phyloP scores from a whole-genome alignment of 2,329 filamentous ascomycete genomes.

The Esteya vermicola region DNA sequence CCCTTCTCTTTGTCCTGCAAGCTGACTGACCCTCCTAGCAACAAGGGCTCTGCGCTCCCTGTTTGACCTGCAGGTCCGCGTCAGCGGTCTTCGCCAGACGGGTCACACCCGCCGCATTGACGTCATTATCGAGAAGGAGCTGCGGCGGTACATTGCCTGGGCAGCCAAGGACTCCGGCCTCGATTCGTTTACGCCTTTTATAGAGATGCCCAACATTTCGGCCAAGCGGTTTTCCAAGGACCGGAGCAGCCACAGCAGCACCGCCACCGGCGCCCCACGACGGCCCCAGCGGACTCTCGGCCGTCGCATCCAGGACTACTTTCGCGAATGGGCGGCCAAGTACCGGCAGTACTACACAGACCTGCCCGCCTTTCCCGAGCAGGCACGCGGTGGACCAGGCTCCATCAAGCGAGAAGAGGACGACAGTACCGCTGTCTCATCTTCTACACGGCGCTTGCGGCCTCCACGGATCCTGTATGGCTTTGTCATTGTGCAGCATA shows the following conservation, averaged over 20 bases:
- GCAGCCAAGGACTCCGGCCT: constrained; percentile 17
- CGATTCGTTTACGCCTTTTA: constrained; percentile 8
- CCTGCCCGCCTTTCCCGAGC: constrained; percentile 4
- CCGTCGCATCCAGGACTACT: constrained; percentile 8
- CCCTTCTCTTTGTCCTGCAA: too few species aligned
- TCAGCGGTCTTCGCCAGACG: constrained; percentile 18
- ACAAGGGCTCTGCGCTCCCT: constrained; percentile 19
- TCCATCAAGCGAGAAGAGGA: background rate
- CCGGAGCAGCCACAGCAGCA: too few species aligned
- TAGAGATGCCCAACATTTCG: constrained; percentile 23
- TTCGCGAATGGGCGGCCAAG: constrained; percentile 8
- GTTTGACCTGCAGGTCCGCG: constrained; percentile 18
- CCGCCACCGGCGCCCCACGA: background rate
- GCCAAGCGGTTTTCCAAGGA: constrained; percentile 8
- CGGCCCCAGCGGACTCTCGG: constrained; percentile 5
- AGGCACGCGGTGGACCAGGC: background rate
- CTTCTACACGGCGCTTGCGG: constrained; percentile 1
- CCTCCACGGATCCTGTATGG: constrained; percentile 19
- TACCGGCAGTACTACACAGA: constrained; percentile 10
- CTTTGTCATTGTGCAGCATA: constrained; percentile 36
- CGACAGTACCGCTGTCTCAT: background rate
- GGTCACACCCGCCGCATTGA: constrained; percentile 15
- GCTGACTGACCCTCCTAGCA: constrained; percentile 9
- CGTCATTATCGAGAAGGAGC: constrained; percentile 14
- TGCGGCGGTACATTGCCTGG: constrained; percentile 19